phyloP scores from a whole-genome alignment of 225 moss, liverwort and hornwort species.

The Pseudisothecium myosuroides region DNA sequence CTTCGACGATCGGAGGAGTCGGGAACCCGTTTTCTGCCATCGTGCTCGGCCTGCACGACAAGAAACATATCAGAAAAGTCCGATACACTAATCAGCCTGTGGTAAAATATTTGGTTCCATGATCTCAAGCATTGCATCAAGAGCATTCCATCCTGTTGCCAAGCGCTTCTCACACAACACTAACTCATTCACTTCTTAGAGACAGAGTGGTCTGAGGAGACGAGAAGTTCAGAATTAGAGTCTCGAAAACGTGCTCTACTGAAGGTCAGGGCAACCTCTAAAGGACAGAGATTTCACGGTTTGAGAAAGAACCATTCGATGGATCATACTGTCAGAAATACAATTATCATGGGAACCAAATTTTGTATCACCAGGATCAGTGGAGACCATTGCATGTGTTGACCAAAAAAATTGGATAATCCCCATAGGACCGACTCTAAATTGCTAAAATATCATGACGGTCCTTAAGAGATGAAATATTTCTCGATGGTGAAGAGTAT shows the following conservation, averaged over 20 bases:
- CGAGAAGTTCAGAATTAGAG: background rate
- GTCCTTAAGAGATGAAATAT: background rate
- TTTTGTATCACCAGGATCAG: background rate
- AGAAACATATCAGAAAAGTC: background rate
- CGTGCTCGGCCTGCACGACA: slow-evolving; percentile 17
- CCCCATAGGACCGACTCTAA: background rate
- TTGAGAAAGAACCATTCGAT: background rate
- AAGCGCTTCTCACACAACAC: background rate
- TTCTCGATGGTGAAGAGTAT: background rate
- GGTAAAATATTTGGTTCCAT: too few relatives aligned
- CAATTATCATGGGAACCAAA: background rate
- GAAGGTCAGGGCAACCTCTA: background rate
- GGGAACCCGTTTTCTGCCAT: slow-evolving; percentile 3
- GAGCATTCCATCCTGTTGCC: background rate
- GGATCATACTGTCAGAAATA: background rate
- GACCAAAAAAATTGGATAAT: background rate
- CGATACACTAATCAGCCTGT: background rate
- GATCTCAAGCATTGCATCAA: background rate
- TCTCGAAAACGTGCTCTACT: background rate
- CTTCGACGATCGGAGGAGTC: slow-evolving; percentile 12
- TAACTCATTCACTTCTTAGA: background rate
- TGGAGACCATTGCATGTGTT: background rate
- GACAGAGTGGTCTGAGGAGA: background rate
- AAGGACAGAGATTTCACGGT: background rate
- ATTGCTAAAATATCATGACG: background rate